These are phyloP conservation scores for Penicillium sp. DNA, from an alignment of 2,329 filamentous ascomycete species.

Conservation along the genomic window DNA sequence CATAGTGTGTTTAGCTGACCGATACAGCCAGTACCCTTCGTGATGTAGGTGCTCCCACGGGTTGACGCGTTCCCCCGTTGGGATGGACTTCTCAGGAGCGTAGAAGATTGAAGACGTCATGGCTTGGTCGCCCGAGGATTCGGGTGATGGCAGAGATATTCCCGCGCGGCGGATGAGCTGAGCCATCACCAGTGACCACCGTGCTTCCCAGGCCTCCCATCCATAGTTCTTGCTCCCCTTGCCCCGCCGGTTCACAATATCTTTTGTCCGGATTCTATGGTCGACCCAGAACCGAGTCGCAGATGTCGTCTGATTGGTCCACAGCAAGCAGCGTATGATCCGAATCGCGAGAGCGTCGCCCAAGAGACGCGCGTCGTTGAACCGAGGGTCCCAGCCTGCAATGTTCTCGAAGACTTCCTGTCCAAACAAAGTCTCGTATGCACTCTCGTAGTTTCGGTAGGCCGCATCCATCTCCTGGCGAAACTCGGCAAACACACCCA, in stretches of 20 bases:
- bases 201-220: slow-evolving; percentile 90
- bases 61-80: slow-evolving; percentile 51
- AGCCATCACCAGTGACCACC: slow-evolving; percentile 66
- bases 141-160: slow-evolving; percentile 48
- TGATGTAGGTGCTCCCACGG: slow-evolving; percentile 65
- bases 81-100: slow-evolving; percentile 54
- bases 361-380: slow-evolving; percentile 88
- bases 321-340: slow-evolving; percentile 78
- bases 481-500: slow-evolving; percentile 87
- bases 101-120: slow-evolving; percentile 45
- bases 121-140: slow-evolving; percentile 27
- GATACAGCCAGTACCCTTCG: slow-evolving; percentile 62
- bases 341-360: slow-evolving; percentile 81
- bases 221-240: slow-evolving; percentile 87
- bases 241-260: slow-evolving; percentile 78
- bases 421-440: slow-evolving; percentile 80
- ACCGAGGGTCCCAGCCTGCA: slow-evolving; percentile 84
- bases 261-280: slow-evolving; percentile 72
- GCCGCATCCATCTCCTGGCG: slow-evolving; percentile 90
- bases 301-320: slow-evolving; percentile 74
- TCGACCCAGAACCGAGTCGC: slow-evolving; percentile 79
- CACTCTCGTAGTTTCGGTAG: slow-evolving; percentile 80
- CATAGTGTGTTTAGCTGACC: slow-evolving; percentile 56
- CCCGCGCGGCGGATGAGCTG: slow-evolving; percentile 59
- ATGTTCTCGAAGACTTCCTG: slow-evolving; percentile 85